Percentiles rank a stretch among this genome's conserved stretches.
phyloP scores from a whole-genome alignment of 2,329 filamentous ascomycete genomes.

The Aspergillus versicolor region DNA sequence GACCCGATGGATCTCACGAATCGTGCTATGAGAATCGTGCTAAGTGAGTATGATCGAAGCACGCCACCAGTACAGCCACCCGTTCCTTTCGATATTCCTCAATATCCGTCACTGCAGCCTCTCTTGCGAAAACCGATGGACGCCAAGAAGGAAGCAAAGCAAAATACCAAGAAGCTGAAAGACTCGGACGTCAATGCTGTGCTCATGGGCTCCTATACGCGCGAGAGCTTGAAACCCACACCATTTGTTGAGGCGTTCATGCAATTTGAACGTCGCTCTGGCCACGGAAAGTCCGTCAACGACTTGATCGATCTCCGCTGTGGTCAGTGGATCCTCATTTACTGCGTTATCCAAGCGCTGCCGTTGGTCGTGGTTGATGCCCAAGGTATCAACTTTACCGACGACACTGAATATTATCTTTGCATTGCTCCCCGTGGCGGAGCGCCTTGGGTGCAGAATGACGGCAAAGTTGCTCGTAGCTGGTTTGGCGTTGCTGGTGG shows the following conservation, averaged over 20 bases:
- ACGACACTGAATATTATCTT: constrained; percentile 52
- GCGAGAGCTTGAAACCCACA: constrained; percentile 60
- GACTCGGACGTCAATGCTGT: constrained; percentile 75
- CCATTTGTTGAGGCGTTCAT: constrained; percentile 50
- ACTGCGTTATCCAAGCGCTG: constrained; percentile 50
- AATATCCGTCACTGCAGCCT: constrained; percentile 67
- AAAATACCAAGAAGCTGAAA: constrained; percentile 70
- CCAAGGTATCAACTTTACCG: constrained; percentile 43
- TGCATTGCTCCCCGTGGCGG: constrained; percentile 50
- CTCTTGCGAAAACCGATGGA: constrained; percentile 66
- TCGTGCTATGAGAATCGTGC: constrained; percentile 72
- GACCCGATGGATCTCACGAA: constrained; percentile 58
- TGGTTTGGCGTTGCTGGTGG: constrained; percentile 62
- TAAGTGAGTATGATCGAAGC: constrained; percentile 85
- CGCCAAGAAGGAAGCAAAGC: constrained; percentile 71
- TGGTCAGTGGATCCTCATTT: constrained; percentile 54
- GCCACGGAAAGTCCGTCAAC: constrained; percentile 44
- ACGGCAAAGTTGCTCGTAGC: constrained; percentile 43
- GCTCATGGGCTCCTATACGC: constrained; percentile 78
- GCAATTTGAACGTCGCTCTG: constrained; percentile 47
- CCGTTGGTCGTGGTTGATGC: constrained; percentile 52
- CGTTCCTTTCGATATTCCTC: constrained; percentile 84
- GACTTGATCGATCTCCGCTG: constrained; percentile 49
- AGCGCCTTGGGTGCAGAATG: constrained; percentile 49
- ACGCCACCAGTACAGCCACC: constrained; percentile 87